Conservation (phyloP, 345 rosid genomes). For the Populus alba region DNA sequence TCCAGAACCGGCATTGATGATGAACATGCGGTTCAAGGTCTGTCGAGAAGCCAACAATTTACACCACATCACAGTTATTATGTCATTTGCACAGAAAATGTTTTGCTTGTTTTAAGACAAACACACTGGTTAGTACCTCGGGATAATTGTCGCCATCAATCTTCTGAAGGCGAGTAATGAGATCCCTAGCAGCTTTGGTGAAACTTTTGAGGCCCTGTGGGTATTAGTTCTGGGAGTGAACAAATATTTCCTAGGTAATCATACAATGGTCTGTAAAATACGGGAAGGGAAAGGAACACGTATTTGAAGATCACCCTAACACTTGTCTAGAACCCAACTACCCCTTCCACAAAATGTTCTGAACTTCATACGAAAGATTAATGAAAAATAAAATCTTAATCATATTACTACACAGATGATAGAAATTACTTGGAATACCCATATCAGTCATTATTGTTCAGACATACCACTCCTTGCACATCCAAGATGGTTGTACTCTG, state of each 20-base stretch:
- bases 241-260: not conserved
- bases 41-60: conserved; percentile 26
- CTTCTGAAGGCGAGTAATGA: conserved; percentile 73
- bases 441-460: not conserved
- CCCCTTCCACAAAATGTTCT: not conserved
- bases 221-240: conserved; percentile 3
- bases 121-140: conserved; percentile 49
- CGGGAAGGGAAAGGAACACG: not conserved
- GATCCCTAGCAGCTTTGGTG: conserved; percentile 89
- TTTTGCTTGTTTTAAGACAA: not conserved
- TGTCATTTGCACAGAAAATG: not conserved
- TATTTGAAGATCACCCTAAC: not conserved
- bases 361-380: not conserved
- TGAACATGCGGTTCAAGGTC: conserved; percentile 96
- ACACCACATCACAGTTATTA: not conserved
- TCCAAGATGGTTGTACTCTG: conserved; percentile 96
- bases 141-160: conserved; percentile 95
- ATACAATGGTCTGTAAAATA: not conserved
- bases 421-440: not conserved
- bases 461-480: conserved; percentile 97
- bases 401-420: not conserved
- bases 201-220: conserved; percentile 83
- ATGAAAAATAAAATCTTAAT: not conserved
- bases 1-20: conserved; percentile 97
- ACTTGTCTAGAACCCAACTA: not conserved